Conservation (phyloP, 1,139 yeast genomes). For the Geotrichum histeridarum region DNA sequence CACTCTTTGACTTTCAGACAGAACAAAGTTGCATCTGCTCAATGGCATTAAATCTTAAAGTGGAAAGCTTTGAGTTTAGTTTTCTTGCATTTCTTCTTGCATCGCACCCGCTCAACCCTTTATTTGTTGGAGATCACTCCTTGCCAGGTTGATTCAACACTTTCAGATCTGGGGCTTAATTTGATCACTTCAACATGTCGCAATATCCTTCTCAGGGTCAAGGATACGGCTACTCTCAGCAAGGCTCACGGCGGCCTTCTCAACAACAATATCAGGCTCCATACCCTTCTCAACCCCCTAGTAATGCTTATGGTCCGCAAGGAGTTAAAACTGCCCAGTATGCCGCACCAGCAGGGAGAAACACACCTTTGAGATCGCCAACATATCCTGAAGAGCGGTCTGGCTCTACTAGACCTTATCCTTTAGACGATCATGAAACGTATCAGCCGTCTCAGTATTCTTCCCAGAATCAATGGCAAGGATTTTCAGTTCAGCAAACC, state of each 20-base stretch:
- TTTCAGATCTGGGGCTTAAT: too few species aligned
- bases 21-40: too few species aligned
- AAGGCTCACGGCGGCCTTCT: not conserved
- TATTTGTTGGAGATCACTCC: too few species aligned
- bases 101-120: too few species aligned
- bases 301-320: not conserved
- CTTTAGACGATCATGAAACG: not conserved
- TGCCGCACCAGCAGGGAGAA: not conserved
- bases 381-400: not conserved
- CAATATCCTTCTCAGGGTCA: not conserved
- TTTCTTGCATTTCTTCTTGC: too few species aligned
- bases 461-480: too few species aligned
- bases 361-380: slow-evolving; percentile 2
- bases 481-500: too few species aligned
- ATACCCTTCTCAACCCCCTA: not conserved
- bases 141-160: too few species aligned
- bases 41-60: too few species aligned
- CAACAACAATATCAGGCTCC: not conserved
- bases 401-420: not conserved
- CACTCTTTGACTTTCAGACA: too few species aligned
- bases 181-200: not conserved
- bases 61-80: too few species aligned
- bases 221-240: not conserved
- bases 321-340: not conserved
- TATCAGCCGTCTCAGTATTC: too few species aligned